Evolutionary conservation across 2,329 filamentous ascomycete species (phyloP).

Genomic region (Colletotrichum lini): DNA sequence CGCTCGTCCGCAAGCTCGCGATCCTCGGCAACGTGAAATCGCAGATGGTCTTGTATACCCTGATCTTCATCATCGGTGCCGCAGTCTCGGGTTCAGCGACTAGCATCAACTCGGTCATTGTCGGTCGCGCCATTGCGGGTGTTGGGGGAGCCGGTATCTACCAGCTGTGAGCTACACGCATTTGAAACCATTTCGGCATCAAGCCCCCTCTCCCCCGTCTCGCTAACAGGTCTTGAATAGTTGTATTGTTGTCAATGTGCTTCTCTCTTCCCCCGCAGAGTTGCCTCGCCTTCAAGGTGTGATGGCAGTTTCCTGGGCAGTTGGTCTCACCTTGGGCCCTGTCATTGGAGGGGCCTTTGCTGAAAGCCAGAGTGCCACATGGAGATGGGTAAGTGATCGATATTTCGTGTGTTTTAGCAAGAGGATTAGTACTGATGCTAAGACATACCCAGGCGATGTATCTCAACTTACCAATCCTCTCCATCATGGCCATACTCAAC

Average conservation of each 20-base stretch:
- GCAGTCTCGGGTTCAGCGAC: slow-evolving; percentile 50
- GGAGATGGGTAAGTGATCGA: slow-evolving; percentile 53
- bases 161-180: slow-evolving; percentile 47
- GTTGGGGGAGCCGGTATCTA: slow-evolving; percentile 50
- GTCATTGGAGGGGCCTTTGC: slow-evolving; percentile 52
- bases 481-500: slow-evolving; percentile 56
- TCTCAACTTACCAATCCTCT: slow-evolving; percentile 63
- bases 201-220: neutral
- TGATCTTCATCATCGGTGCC: slow-evolving; percentile 49
- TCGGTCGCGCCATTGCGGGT: slow-evolving; percentile 52
- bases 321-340: slow-evolving; percentile 45
- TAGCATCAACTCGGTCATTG: slow-evolving; percentile 50
- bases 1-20: slow-evolving; percentile 52
- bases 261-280: slow-evolving; percentile 46
- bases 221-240: neutral
- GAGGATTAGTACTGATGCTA: neutral
- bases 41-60: slow-evolving; percentile 46
- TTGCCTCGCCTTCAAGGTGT: slow-evolving; percentile 46
- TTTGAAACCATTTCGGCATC: no score
- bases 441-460: slow-evolving; percentile 57
- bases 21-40: slow-evolving; percentile 51
- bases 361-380: slow-evolving; percentile 53
- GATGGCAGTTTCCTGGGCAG: slow-evolving; percentile 47
- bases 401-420: accelerated
- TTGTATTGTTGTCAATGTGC: slow-evolving; percentile 43